phyloP scores from a whole-genome alignment of 2,329 filamentous ascomycete genomes.

The Stromatinia cepivora region DNA sequence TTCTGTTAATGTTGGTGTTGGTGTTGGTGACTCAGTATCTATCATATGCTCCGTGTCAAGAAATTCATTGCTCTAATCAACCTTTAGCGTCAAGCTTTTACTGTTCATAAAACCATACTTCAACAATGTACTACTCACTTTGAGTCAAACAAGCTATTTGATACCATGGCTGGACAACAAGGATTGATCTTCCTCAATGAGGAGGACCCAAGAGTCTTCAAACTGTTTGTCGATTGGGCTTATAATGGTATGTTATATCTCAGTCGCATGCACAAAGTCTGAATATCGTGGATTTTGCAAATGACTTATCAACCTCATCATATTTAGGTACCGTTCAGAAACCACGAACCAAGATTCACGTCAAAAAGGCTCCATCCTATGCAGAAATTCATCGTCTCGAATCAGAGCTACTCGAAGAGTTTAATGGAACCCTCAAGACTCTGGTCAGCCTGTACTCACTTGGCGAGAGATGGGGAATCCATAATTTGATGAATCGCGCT shows the following conservation, averaged over 20 bases:
- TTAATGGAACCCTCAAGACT: slow-evolving; percentile 20
- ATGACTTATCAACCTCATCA: not conserved
- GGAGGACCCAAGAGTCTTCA: slow-evolving; percentile 25
- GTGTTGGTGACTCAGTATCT: slow-evolving; percentile 12
- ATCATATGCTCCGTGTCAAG: not conserved
- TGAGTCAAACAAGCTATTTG: slow-evolving; percentile 19
- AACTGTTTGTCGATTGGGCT: slow-evolving; percentile 27
- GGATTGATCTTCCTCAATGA: slow-evolving; percentile 25
- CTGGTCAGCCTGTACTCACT: slow-evolving; percentile 28
- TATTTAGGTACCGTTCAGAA: slow-evolving; percentile 17
- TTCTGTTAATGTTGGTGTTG: slow-evolving; percentile 10
- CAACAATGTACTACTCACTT: slow-evolving; percentile 26
- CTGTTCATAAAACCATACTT: slow-evolving; percentile 28
- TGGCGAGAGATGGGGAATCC: slow-evolving; percentile 26
- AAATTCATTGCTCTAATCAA: not conserved
- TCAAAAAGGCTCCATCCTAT: not conserved
- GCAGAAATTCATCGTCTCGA: slow-evolving; percentile 16
- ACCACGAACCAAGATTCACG: slow-evolving; percentile 7
- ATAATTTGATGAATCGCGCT: slow-evolving; percentile 27
- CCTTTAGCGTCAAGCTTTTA: slow-evolving; percentile 23
- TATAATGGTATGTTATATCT: slow-evolving; percentile 15
- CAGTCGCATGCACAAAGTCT: not conserved
- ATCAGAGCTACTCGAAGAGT: slow-evolving; percentile 22
- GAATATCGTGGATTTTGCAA: not conserved
- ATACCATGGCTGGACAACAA: slow-evolving; percentile 18